Evolutionary conservation across 2,329 filamentous ascomycete genomes (phyloP), one percentile per base, ranked within the genome.

Genomic region (Botryotinia calthae): DNA sequence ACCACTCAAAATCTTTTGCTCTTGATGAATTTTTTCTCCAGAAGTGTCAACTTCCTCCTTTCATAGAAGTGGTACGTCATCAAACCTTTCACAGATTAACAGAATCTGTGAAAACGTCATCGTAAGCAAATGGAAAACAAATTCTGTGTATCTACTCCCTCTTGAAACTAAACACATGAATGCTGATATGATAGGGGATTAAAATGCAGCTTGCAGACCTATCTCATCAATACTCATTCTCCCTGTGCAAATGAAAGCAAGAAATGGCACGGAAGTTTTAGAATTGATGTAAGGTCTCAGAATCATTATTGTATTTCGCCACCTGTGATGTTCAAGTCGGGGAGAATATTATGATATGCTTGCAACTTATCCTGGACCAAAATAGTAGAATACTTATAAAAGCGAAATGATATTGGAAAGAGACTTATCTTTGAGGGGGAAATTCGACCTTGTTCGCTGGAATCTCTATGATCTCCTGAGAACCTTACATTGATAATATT

Each of bases 91-190:
- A n/a, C 25, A n/a, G 2, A 7, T 37, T 14, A 16, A 2, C 25
- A 54, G 48, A n/a, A 54, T 54, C 25, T 14, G 4, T 9, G 3
- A 31, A 5, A 56, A 3, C n/a, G 6, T 56, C 51, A 6, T 1
- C 1, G 5, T 56, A 1, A 56, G 28, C 51, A 56, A 8, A 2
- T 8, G 18, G 18, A 8, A n/a, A 4, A 8, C 51, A 8, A 56
- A 28, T 28, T 18, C 1, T 18, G 14, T 28, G 6, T 18, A 18
- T 56, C 14, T 28, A 16, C 4, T 3, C 51, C 12, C 51, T 56
- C 14, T 18, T 0, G 51, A 9, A 56, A 4, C 6, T 4, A 28
- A 18, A 0, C 1, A 2, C 18, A 31, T 28, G n/a, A 56, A 18
- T 8, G 12, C 12, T 7, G 28, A 1, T n/a, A n/a, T 34, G 4